A percentile compares a stretch with the other conserved stretches of the same genome.
phyloP scores from a whole-genome alignment of 306 rosid species.

The Echinosophora koreensis region DNA sequence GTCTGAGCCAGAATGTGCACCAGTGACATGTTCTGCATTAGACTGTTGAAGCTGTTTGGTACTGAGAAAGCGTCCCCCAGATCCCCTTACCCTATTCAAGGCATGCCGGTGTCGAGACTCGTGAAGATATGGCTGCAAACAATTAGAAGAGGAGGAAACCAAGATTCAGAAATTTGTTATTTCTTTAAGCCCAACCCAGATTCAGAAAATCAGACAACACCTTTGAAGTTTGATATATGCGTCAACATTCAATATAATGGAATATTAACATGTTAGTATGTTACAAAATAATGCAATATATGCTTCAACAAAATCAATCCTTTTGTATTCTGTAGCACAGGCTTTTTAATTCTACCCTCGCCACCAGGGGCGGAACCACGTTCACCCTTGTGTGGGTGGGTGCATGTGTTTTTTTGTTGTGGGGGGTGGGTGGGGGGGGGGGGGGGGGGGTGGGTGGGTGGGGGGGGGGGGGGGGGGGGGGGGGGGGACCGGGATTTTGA shows the following conservation, averaged over 20 bases:
- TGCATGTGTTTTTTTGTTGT: too few species aligned
- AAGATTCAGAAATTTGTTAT: not conserved
- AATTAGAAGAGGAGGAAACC: slow-evolving; percentile 14
- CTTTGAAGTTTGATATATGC: not conserved
- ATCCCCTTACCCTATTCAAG: slow-evolving; percentile 84
- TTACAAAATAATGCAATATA: not conserved
- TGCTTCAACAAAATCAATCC: not conserved
- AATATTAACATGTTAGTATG: not conserved
- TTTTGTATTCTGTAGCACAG: not conserved
- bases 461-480: too few species aligned
- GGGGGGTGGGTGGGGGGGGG: too few species aligned
- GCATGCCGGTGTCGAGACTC: slow-evolving; percentile 96
- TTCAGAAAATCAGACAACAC: slow-evolving; percentile 8
- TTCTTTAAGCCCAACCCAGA: not conserved
- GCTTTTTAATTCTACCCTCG: slow-evolving; percentile 2
- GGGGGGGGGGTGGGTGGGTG: too few species aligned
- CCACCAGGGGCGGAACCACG: too few species aligned
- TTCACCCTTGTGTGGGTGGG: too few species aligned
- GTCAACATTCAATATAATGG: not conserved
- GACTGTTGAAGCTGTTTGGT: slow-evolving; percentile 60
- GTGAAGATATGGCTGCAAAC: slow-evolving; percentile 92
- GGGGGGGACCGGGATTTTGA: not conserved
- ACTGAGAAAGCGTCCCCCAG: slow-evolving; percentile 92
- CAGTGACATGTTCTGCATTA: slow-evolving; percentile 28
- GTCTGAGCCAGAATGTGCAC: slow-evolving; percentile 43